Percentiles rank a stretch among this genome's conserved stretches.
Conservation (phyloP, 2,329 filamentous ascomycete species). For the Tolypocladium endophyticum region DNA sequence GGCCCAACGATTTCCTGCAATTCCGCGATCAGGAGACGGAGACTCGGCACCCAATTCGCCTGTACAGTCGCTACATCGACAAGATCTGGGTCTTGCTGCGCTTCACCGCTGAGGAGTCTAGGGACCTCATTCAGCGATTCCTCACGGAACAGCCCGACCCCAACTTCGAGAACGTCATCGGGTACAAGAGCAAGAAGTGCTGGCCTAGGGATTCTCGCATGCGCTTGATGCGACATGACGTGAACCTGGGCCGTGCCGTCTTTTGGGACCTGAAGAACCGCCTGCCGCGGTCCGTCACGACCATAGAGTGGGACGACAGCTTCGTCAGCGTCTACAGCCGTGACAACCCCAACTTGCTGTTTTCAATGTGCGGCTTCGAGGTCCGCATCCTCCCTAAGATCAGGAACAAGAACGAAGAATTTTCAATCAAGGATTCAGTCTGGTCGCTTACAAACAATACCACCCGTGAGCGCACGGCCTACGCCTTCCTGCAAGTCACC, state of each 20-base stretch:
- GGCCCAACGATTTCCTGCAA: conserved; percentile 94
- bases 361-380: conserved; percentile 97
- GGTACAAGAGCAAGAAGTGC: conserved; percentile 98
- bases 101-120: conserved; percentile 86
- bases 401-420: conserved; percentile 91
- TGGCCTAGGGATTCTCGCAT: conserved; percentile 97
- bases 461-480: conserved; percentile 91
- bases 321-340: conserved; percentile 97
- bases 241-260: conserved; percentile 91
- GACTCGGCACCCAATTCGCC: conserved; percentile 82
- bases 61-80: conserved; percentile 98
- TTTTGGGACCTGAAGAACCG: conserved; percentile 99
- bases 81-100: conserved; percentile 97
- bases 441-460: conserved; percentile 97
- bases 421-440: conserved; percentile 93
- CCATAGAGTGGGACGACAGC: conserved; percentile 98
- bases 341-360: conserved; percentile 93
- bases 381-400: conserved; percentile 93
- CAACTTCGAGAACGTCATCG: conserved; percentile 98
- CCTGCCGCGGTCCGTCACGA: conserved; percentile 86
- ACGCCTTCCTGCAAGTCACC: conserved; percentile 94
- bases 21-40: conserved; percentile 92
- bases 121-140: conserved; percentile 94
- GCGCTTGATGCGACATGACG: conserved; percentile 97
- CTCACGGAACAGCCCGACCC: conserved; percentile 96